Conservation (phyloP, 306 rosid species). For the Cicer judaicum region DNA sequence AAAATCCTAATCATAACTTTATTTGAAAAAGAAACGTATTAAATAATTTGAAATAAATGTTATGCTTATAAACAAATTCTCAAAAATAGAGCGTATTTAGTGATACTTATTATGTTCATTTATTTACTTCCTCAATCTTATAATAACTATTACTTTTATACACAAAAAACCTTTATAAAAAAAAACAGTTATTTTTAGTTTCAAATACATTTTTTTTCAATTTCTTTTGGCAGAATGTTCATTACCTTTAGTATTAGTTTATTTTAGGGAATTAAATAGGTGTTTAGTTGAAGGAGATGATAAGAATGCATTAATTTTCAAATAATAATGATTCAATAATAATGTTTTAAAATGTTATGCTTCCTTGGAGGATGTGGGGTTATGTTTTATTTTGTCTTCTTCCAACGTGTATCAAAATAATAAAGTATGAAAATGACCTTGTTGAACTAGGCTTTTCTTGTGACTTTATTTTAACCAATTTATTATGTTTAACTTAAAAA, state of each 20-base stretch:
- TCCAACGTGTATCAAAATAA: conserved; percentile 15
- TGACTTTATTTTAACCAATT: not conserved
- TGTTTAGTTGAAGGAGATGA: not conserved
- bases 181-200: no score
- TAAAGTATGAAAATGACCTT: conserved; percentile 23
- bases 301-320: conserved; percentile 24
- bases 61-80: no score
- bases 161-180: no score
- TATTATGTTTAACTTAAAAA: not conserved
- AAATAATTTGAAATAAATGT: not conserved
- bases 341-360: not conserved
- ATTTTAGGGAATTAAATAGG: not conserved
- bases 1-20: no score
- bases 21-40: no score
- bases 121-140: not conserved
- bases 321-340: conserved; percentile 1
- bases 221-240: no score
- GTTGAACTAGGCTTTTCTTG: conserved; percentile 2
- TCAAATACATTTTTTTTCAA: no score
- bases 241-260: no score
- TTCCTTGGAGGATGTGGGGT: conserved; percentile 12
- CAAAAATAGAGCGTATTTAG: not conserved
- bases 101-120: conserved; percentile 1
- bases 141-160: no score
- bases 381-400: conserved; percentile 1